Base-by-base conservation (phyloP, 2,329 filamentous ascomycete species). In the Xenoacremonium recifei region DNA sequence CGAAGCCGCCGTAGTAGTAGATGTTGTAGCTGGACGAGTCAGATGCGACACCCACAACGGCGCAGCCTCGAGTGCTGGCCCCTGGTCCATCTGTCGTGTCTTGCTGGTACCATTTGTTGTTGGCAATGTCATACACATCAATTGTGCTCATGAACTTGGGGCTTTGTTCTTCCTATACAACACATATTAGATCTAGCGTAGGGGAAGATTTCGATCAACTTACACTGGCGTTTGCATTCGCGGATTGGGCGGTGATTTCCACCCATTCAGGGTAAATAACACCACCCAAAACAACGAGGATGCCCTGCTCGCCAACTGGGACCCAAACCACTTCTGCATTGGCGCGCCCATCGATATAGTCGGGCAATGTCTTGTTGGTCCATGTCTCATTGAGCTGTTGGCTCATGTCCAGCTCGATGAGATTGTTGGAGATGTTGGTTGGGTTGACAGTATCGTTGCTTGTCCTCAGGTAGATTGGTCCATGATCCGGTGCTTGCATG, bases 1-100 rank as follows among this genome's bases (percentile, higher is more conserved):
- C 67, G 57, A 85, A 91, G 0, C 89, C 89, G 13, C 87, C 89
- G 54, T 89, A 93, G 67, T 88, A 89, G 69, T 92, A 91, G 37
- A 95, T 83, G 59, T 91, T 90, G 64, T 85, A 87, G 44, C 84
- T 89, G 10, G 85, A 87, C 23, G 72, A 74, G 58, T 90, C 87
- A 33, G 80, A 72, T 12, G 87, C 83, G 0, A 80, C 72, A n/a
- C 80, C 86, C 2, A 89, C 80, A 0, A 89, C 84, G 4, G 87
- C 84, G 57, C 89, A 93, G 59, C 85, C 73, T 73, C 85, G 61
- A 66, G 86, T 59, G 64, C 77, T 62, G 68, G 80, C 68, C 1
- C 81, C 78, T 0, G 77, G 79, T 1, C 72, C 71, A 3, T 78
- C 80, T 4, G 70, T 72, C 0, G 87, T 88, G 4, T 76, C 68